Base-by-base conservation (phyloP, 1,139 yeast genomes). In the Kluyveromyces sp. region DNA sequence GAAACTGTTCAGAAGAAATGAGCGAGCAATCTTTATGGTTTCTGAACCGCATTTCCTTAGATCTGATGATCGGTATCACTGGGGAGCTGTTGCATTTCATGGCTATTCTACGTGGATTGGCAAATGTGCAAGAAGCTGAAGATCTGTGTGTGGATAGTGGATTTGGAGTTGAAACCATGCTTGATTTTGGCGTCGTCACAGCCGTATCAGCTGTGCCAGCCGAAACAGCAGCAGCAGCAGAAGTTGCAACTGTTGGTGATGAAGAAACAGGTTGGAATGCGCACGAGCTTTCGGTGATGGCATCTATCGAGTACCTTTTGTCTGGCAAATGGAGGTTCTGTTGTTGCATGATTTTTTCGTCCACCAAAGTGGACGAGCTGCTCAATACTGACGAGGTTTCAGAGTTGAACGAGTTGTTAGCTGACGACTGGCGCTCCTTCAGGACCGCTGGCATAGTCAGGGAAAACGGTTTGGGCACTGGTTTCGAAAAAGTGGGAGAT, bases 1-100 rank as follows among this genome's bases (percentile, higher is more conserved):
- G 54, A 21, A 58, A 42, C 47, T 57, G 60, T 7, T 50, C 47
- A 6, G 58, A 56, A 7, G 56, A 44, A 2, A 59, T 50, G 15
- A 58, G 34, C 25, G 44, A 29, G 25, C 55, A 52, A 26, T 53
- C 56, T 3, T 44, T 42, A 8, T 62, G 64, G 40, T 54, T 58
- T 5, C 48, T 44, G 41, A 55, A 51, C 36, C 54, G 55, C 46
- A 45, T 50, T 30, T 56, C 61, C 39, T 57, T 53, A 4, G 59
- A 52, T 43, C 55, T 56, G 47, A 53, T 52, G 33, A 52, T 49
- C 28, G 57, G 56, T 7, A 52, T 48, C 25, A 49, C 49, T 15
- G 55, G 56, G 10, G 48, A 46, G 26, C 53, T 50, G 21, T 50
- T 53, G 8, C 55, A 50, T 42, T 48, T 48, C 39, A 48, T 39